Base-by-base conservation (phyloP, 768 basidiomycete species). In the Butyriboletus loyo region DNA sequence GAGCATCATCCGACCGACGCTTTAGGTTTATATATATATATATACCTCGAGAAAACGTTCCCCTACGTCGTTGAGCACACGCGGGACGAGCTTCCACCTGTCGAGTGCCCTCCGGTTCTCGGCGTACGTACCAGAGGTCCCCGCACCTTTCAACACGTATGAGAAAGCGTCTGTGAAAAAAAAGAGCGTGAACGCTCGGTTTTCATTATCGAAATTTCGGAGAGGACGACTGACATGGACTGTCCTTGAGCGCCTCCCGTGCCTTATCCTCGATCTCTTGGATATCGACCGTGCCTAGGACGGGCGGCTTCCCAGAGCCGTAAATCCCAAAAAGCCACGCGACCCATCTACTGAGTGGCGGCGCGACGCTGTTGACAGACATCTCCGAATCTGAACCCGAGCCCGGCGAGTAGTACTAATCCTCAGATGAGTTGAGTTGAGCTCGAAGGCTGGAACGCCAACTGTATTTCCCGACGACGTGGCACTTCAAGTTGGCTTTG, bases 141-240 rank as follows among this genome's bases (percentile, higher is more conserved):
- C 90, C 5, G 90, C 89, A 57, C 81, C 83, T 42, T 86, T 87
- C 49, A 75, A 75, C 5, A 85, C 82, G 60, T 89, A 92, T 65
- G 77, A 69, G 71, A 84, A 92, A 9, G 86, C 77, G 66, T 37
- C 82, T 87, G 75, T n/a, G 4, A 4, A 41, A 35, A 35, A 4
- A 10, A 50, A 31, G 13, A 1, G 5, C 1, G 48, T 24, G 9
- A 51, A 3, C 24, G 17, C 9, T 49, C 21, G 10, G 17, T 9
- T 21, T 21, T 34, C 55, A 15, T 1, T 13, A n/a, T 30, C 34
- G 30, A 10, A 2, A 4, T 11, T 21, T 17, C 4, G 46, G 28
- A 46, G 15, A 15, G 32, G 27, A 37, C 0, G 7, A 51, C 76
- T 47, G 60, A 81, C 86, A 79, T 55, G 72, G 75, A 51, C 75